A percentile compares a stretch with the other conserved stretches of the same genome.
Evolutionary conservation across 345 rosid species (phyloP).

Genomic region (Combretum micranthum): DNA sequence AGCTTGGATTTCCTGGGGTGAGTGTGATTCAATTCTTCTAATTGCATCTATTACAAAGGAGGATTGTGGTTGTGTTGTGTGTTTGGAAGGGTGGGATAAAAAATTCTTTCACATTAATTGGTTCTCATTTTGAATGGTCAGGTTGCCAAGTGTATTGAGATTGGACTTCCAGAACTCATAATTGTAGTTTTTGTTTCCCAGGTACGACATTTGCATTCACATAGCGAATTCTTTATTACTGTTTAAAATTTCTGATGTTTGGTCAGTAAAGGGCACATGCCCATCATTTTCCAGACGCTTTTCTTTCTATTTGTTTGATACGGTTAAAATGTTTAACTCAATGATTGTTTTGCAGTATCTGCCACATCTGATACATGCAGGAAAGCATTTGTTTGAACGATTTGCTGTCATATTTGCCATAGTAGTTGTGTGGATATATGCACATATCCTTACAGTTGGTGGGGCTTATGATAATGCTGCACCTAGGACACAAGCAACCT

Average conservation of each 20-base stretch:
- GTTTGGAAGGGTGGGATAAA: too few species aligned
- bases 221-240: background rate
- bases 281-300: background rate
- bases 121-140: slow-evolving; percentile 17
- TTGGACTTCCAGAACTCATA: slow-evolving; percentile 85
- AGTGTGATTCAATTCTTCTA: slow-evolving; percentile 17
- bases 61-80: too few species aligned
- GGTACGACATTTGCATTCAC: slow-evolving; percentile 26
- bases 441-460: slow-evolving; percentile 90
- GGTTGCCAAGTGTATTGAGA: slow-evolving; percentile 97
- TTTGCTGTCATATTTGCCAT: slow-evolving; percentile 80
- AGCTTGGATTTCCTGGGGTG: slow-evolving; percentile 98
- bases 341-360: slow-evolving; percentile 54
- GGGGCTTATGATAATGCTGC: slow-evolving; percentile 78
- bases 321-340: slow-evolving; percentile 1
- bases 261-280: too few species aligned
- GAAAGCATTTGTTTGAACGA: slow-evolving; percentile 58
- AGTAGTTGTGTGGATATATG: slow-evolving; percentile 87
- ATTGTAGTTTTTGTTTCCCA: slow-evolving; percentile 77
- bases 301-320: slow-evolving; percentile 3
- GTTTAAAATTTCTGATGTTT: too few species aligned
- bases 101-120: too few species aligned
- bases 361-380: slow-evolving; percentile 57
- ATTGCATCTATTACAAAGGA: too few species aligned
- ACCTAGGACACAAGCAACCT: slow-evolving; percentile 65